These are phyloP conservation scores for Betula pendula DNA, from an alignment of 306 rosid genomes.

Conservation along the genomic window DNA sequence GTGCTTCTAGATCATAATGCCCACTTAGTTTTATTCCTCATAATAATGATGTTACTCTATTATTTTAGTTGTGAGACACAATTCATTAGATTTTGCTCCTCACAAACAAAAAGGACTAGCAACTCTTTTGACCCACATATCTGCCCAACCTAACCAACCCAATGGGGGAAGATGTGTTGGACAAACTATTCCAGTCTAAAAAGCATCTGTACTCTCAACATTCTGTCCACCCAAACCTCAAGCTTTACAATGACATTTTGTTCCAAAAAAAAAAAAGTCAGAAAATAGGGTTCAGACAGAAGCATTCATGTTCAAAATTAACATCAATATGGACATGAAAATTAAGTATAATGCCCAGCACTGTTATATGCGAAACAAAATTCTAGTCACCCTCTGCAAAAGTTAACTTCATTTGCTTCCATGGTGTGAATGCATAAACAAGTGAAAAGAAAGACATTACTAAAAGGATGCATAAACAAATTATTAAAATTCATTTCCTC, in stretches of 20 bases:
- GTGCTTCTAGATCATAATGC: conserved; percentile 6
- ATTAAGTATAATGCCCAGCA: background rate
- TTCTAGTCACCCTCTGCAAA: background rate
- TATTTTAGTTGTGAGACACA: background rate
- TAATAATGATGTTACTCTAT: background rate
- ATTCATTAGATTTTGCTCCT: conserved; percentile 3
- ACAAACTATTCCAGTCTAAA: background rate
- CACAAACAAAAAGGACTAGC: conserved; percentile 1
- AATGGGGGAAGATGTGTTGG: background rate
- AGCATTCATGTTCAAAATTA: background rate
- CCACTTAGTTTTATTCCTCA: conserved; percentile 5
- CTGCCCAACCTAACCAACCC: too few relatives aligned
- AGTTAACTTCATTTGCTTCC: background rate
- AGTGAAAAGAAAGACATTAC: background rate
- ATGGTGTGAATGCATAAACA: background rate
- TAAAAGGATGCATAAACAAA: background rate
- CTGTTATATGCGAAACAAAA: background rate
- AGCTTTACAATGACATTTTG: background rate
- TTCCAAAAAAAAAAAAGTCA: background rate
- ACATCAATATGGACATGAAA: background rate
- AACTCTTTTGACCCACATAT: background rate
- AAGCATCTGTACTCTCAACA: background rate
- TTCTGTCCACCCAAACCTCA: conserved; percentile 5
- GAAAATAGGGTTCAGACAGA: background rate
- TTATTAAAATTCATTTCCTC: too few relatives aligned